phyloP scores from a whole-genome alignment of 2,329 filamentous ascomycete genomes.

The Fusarium haematococcum region DNA sequence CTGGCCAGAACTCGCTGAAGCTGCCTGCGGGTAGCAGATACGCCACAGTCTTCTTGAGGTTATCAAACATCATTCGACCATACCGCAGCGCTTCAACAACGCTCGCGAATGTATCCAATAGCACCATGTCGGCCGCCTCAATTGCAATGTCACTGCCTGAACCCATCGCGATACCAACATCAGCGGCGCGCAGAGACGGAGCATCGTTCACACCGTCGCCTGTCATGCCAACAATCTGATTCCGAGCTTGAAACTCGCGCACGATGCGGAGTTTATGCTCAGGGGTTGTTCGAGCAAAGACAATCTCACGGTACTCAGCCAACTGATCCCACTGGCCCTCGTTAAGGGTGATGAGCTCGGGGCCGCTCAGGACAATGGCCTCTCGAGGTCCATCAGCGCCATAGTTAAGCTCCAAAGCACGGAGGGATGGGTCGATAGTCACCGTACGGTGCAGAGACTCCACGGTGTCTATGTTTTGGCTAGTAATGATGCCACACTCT shows the following conservation, averaged over 20 bases:
- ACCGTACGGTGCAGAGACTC: constrained; percentile 59
- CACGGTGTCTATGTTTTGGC: constrained; percentile 64
- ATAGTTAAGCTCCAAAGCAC: constrained; percentile 3
- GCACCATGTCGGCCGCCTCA: constrained; percentile 83
- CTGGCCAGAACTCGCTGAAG: constrained; percentile 82
- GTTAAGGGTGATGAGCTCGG: constrained; percentile 74
- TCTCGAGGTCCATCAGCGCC: constrained; percentile 39
- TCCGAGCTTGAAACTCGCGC: constrained; percentile 74
- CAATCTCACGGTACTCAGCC: constrained; percentile 74
- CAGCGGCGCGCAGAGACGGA: constrained; percentile 81
- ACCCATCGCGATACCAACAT: constrained; percentile 85
- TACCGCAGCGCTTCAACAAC: constrained; percentile 79
- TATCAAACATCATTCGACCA: constrained; percentile 82
- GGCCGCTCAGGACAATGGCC: constrained; percentile 73
- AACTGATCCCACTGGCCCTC: constrained; percentile 77
- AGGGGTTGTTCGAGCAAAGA: constrained; percentile 81
- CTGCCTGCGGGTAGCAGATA: constrained; percentile 79
- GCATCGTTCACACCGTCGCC: constrained; percentile 91
- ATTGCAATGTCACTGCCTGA: constrained; percentile 87
- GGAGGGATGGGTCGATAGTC: constrained; percentile 16
- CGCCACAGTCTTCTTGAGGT: constrained; percentile 78
- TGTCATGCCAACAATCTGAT: constrained; percentile 82
- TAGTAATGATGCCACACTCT: constrained; percentile 77
- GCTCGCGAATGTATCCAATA: constrained; percentile 79
- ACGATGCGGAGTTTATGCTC: constrained; percentile 86